Evolutionary conservation across 2,329 filamentous ascomycete species (phyloP).

Genomic region (Cladosporium sp.): DNA sequence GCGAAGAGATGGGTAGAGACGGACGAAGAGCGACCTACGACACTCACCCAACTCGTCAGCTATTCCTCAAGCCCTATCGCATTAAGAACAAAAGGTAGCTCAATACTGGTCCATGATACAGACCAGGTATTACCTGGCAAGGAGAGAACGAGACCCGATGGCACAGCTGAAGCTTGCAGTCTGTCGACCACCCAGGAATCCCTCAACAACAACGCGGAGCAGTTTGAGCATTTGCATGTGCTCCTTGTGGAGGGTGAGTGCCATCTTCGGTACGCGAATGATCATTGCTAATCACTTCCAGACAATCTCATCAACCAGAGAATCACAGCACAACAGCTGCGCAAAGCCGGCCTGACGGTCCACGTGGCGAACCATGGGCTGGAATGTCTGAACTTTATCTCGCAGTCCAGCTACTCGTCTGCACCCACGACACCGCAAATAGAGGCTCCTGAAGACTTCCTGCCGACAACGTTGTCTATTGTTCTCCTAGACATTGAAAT

Average conservation of each 20-base stretch:
- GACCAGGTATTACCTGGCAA: not conserved
- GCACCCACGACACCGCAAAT: constrained; percentile 11
- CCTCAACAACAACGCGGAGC: not conserved
- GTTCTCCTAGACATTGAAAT: constrained; percentile 77
- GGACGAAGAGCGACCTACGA: not conserved
- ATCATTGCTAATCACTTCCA: constrained; percentile 8
- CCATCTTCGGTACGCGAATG: not conserved
- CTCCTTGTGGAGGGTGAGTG: constrained; percentile 19
- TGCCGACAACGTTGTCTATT: constrained; percentile 31
- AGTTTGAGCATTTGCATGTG: constrained; percentile 9
- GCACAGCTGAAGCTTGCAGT: constrained; percentile 5
- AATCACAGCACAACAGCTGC: constrained; percentile 38
- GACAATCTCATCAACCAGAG: constrained; percentile 41
- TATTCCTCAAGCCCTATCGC: constrained; percentile 24
- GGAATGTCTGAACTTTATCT: constrained; percentile 30
- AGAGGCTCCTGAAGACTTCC: not conserved
- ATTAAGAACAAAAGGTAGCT: constrained; percentile 23
- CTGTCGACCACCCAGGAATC: constrained; percentile 19
- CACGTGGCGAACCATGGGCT: constrained; percentile 37
- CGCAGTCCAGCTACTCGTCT: constrained; percentile 13
- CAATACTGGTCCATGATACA: constrained; percentile 11
- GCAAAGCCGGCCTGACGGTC: constrained; percentile 33
- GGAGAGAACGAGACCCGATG: not conserved
- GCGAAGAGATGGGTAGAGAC: constrained; percentile 19
- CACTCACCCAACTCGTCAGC: constrained; percentile 18